Evolutionary conservation across 495 filamentous ascomycete species (phyloP).

Genomic region (Cercophora samala): DNA sequence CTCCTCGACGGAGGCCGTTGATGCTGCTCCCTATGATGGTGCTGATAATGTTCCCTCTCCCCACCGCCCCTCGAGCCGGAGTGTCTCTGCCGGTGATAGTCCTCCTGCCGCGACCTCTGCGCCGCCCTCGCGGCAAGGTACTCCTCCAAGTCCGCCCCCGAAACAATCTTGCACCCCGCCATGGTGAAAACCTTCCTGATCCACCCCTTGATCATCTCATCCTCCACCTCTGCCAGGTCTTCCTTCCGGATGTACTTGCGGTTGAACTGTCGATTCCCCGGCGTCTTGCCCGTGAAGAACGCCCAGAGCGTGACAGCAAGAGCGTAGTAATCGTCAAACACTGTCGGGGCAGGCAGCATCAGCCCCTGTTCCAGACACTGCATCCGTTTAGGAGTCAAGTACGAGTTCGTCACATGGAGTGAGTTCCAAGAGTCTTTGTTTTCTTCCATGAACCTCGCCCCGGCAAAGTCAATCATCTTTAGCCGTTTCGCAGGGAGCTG

Average conservation of each 20-base stretch:
- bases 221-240: slow-evolving; percentile 20
- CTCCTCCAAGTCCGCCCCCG: slow-evolving; percentile 1
- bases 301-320: slow-evolving; percentile 22
- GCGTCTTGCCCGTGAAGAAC: slow-evolving; percentile 17
- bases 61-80: neutral
- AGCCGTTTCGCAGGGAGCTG: neutral
- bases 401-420: slow-evolving; percentile 9
- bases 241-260: slow-evolving; percentile 14
- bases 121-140: neutral
- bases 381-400: slow-evolving; percentile 19
- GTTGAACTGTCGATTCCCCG: slow-evolving; percentile 20
- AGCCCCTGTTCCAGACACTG: neutral
- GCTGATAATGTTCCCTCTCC: neutral
- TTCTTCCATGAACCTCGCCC: slow-evolving; percentile 17
- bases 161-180: slow-evolving; percentile 20
- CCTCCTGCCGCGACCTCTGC: neutral
- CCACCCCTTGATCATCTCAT: slow-evolving; percentile 21
- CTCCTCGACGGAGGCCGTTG: neutral
- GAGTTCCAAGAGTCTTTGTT: slow-evolving; percentile 10
- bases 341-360: slow-evolving; percentile 15
- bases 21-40: neutral
- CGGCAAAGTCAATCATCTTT: slow-evolving; percentile 15
- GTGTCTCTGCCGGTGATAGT: neutral
- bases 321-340: slow-evolving; percentile 26
- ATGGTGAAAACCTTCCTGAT: slow-evolving; percentile 24